Percentiles rank a stretch among this genome's conserved stretches.
These are phyloP conservation scores for Scleroderma citrinum DNA, from an alignment of 768 basidiomycete species.

Conservation along the genomic window DNA sequence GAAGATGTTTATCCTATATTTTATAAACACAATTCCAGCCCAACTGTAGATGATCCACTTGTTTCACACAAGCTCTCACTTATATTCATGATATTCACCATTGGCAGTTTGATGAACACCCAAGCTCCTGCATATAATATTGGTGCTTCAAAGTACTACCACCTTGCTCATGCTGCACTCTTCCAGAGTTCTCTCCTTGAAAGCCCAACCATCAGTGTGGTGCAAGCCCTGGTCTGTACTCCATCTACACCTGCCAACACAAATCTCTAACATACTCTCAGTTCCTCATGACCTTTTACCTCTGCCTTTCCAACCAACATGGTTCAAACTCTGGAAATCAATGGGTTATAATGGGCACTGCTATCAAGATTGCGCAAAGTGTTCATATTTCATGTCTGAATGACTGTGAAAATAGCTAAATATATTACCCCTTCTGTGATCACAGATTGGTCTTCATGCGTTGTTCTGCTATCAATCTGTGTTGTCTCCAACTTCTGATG, in stretches of 20 bases:
- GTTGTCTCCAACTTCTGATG: slow-evolving; percentile 5
- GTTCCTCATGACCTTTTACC: slow-evolving; percentile 67
- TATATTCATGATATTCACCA: slow-evolving; percentile 61
- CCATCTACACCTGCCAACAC: not conserved
- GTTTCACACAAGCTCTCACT: slow-evolving; percentile 57
- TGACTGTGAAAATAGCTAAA: too few species aligned
- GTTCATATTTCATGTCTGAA: slow-evolving; percentile 36
- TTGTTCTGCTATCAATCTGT: slow-evolving; percentile 6
- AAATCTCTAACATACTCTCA: slow-evolving; percentile 34
- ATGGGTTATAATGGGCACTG: slow-evolving; percentile 65
- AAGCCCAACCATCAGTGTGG: too few species aligned
- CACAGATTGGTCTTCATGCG: slow-evolving; percentile 67
- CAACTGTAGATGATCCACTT: slow-evolving; percentile 45
- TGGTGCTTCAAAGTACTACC: too few species aligned
- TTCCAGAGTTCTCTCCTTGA: too few species aligned
- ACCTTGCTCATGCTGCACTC: too few species aligned
- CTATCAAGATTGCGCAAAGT: slow-evolving; percentile 67
- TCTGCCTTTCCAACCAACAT: slow-evolving; percentile 64
- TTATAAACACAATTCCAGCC: slow-evolving; percentile 40
- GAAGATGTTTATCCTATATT: too few species aligned
- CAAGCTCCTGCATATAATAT: slow-evolving; percentile 51
- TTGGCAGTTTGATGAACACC: slow-evolving; percentile 59
- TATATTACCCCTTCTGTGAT: too few species aligned
- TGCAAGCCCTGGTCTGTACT: too few species aligned
- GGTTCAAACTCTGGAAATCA: slow-evolving; percentile 58